Base-by-base conservation (phyloP, 345 rosid species). In the Hibiscus syriacus region DNA sequence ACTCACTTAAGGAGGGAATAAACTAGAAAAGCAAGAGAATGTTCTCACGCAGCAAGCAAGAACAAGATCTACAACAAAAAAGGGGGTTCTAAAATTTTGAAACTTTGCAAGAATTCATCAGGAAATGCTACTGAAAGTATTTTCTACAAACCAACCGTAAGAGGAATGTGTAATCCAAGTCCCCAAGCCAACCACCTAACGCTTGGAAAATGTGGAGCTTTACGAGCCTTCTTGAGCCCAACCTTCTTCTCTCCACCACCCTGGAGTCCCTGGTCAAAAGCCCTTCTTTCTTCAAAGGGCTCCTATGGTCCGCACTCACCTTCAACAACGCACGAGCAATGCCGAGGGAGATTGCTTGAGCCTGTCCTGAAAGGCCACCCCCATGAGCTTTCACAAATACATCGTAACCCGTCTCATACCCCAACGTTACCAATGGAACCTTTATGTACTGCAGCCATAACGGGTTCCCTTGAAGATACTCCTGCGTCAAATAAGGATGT, bases 281-380 rank as follows among this genome's bases (percentile, higher is more conserved):
- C 57, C 95, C 96, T 79, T 89, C 91, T 69, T 84, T 78, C 72
- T 78, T 93, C 80, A 90, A 72, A 36, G 97, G 91, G 0, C 74
- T 23, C 76, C 96, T 84, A 70, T 90, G 96, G 77, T 76, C 82
- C 55, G 73, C 83, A 38, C 90, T 93, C 50, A 93, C 91, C 84
- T 89, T 93, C 3, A 90, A 71, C 76, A 89, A 73, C 1, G 99
- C 97, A 59, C 96, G 94, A 48, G 99, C 99, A 52, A 93, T 64
- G 66, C 95, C 97, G 0, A 86, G 91, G 13, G 97, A 81, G 68
- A 93, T 90, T 0, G 99, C 97, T 79, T 93, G 99, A 64, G 97
- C 97, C 79, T 93, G 97, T 73, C 99, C 99, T 7, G 95, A 83
- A 20, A 93, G 96, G 46, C 97, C 97, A 0, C 97, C 97, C 1